phyloP scores from a whole-genome alignment of 306 rosid species.

The Rubus idaeus region DNA sequence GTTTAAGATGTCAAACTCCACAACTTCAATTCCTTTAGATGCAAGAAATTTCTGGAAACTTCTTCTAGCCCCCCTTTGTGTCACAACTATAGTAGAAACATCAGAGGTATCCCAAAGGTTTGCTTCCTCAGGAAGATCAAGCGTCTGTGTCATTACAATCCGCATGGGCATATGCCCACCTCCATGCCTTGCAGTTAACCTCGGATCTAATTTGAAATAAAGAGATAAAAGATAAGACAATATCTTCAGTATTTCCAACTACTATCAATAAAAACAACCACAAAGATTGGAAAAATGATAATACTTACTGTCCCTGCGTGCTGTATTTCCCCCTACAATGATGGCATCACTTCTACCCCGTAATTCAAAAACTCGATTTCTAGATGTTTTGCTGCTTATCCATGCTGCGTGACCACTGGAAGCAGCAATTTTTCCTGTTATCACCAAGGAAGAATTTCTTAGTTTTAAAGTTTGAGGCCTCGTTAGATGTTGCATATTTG shows the following conservation, averaged over 20 bases:
- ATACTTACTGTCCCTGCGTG: conserved; percentile 80
- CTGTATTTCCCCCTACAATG: conserved; percentile 89
- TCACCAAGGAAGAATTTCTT: background rate
- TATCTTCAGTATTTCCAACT: conserved; percentile 12
- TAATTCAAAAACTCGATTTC: conserved; percentile 69
- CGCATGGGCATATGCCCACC: conserved; percentile 87
- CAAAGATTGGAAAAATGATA: conserved; percentile 13
- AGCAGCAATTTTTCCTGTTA: conserved; percentile 86
- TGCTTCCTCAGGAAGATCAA: conserved; percentile 87
- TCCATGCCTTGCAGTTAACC: conserved; percentile 87
- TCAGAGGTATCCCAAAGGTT: conserved; percentile 75
- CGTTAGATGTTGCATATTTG: too few relatives aligned
- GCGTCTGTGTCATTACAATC: conserved; percentile 72
- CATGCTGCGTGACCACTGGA: conserved; percentile 82
- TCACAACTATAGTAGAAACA: conserved; percentile 78
- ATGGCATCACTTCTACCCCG: conserved; percentile 94
- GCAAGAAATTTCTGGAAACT: conserved; percentile 92
- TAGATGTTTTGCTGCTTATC: conserved; percentile 77
- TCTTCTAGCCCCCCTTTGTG: conserved; percentile 88
- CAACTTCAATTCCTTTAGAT: conserved; percentile 92
- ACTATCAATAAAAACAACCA: conserved; percentile 6
- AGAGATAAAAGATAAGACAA: conserved; percentile 5
- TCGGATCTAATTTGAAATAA: conserved; percentile 59
- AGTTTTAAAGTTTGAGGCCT: background rate
- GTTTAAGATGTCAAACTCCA: conserved; percentile 84